These are phyloP conservation scores for Rhododendron simsii DNA, from an alignment of 148 eudicot genomes.

Conservation along the genomic window DNA sequence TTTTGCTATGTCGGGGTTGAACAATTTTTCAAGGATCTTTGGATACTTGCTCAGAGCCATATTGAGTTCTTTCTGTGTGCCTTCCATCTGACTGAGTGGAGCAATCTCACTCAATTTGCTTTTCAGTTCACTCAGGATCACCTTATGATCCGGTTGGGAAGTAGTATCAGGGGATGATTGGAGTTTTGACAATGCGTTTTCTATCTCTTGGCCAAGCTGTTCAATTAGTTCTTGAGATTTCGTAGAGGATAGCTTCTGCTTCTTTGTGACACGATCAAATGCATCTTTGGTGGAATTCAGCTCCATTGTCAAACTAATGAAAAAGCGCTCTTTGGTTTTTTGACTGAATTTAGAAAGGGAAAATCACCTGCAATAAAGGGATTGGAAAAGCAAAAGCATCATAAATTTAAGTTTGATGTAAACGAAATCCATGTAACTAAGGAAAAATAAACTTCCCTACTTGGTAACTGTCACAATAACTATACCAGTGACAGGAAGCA, in stretches of 20 bases:
- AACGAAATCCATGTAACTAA: background rate
- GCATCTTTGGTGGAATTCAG: slow-evolving; percentile 69
- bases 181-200: slow-evolving; percentile 49
- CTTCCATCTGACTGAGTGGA: slow-evolving; percentile 60
- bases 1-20: slow-evolving; percentile 75
- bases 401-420: background rate
- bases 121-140: slow-evolving; percentile 53
- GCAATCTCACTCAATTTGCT: slow-evolving; percentile 60
- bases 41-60: slow-evolving; percentile 59
- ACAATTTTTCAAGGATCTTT: slow-evolving; percentile 65
- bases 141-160: slow-evolving; percentile 36
- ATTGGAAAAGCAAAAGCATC: background rate
- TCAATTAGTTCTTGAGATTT: slow-evolving; percentile 60
- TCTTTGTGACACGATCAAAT: slow-evolving; percentile 77
- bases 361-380: background rate
- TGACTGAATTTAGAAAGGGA: background rate
- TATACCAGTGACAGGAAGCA: background rate
- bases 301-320: slow-evolving; percentile 45
- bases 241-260: slow-evolving; percentile 64
- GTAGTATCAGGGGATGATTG: slow-evolving; percentile 29
- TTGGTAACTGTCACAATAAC: background rate
- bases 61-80: slow-evolving; percentile 65
- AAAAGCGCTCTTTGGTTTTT: background rate
- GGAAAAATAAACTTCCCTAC: background rate
- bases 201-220: slow-evolving; percentile 54